Percentiles rank a stretch among this genome's conserved stretches.
These are phyloP conservation scores for apple (Malus domestica) DNA, from an alignment of 306 rosid genomes.

Conservation along the genomic window ASM211411v1 NC_041800.1:22487233-22487732, in stretches of 20 bases:
- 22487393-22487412: constrained; percentile 51
- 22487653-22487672: constrained; percentile 67
- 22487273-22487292: not conserved
- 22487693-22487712: constrained; percentile 71
- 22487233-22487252: too few species aligned
- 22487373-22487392: constrained; percentile 60
- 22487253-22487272: not conserved
- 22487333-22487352: constrained; percentile 37
- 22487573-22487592: constrained; percentile 55
- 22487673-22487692: constrained; percentile 56
- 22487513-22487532: constrained; percentile 20
- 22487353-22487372: constrained; percentile 87
- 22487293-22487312: not conserved
- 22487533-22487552: constrained; percentile 35
- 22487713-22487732: constrained; percentile 77
- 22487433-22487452: constrained; percentile 60
- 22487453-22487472: constrained; percentile 63
- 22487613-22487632: constrained; percentile 69
- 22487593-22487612: constrained; percentile 64
- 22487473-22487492: constrained; percentile 81
- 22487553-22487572: constrained; percentile 67
- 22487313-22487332: not conserved
- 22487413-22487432: constrained; percentile 72
- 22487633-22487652: constrained; percentile 80
- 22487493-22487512: constrained; percentile 55